Evolutionary conservation across 2,329 filamentous ascomycete genomes (phyloP), one percentile per base, ranked within the genome.

Genomic region (Exserohilum rostratum): DNA sequence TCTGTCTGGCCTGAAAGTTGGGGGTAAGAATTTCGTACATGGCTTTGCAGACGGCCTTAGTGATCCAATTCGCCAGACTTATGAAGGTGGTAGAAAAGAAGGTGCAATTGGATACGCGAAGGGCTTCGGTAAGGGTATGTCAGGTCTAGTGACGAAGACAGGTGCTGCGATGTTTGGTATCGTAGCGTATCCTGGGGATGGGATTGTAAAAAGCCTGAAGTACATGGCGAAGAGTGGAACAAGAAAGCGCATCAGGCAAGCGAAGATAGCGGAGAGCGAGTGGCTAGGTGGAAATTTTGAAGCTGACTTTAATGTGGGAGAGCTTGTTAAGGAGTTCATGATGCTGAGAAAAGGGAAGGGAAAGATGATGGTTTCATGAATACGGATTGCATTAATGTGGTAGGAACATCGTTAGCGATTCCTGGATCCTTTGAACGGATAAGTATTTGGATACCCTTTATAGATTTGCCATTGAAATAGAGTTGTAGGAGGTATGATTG

Each of bases 11-110:
- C 31, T 69, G 65, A 33, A 57, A 0, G 67, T 72, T 0, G 76
- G 66, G 1, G 70, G 67, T 1, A 75, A 71, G 55, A 68, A 62
- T 3, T 76, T 76, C n/a, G 60, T 55, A 1, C 34, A 64, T 30
- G 72, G 75, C 0, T 66, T 78, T 38, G 58, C 52, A 1, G 68
- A 73, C 12, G 74, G 73, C 0, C 17, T 77, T 5, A 60, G 65
- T 1, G 75, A 68, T 15, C 37, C 75, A 5, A 55, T 74, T 29
- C 62, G 49, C 4, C 62, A 76, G 47, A 69, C 73, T 6, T 60
- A 60, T 22, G 64, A 72, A 47, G 71, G 67, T 1, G 71, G 61
- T 1, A 69, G 65, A 47, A 60, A 73, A 5, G 69, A 70, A 5
- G 74, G 75, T 0, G 60, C 65, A 1, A 17, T 64, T 2, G 76